phyloP scores from a whole-genome alignment of 495 filamentous ascomycete species.

The Amphirosellinia nigrospora region DNA sequence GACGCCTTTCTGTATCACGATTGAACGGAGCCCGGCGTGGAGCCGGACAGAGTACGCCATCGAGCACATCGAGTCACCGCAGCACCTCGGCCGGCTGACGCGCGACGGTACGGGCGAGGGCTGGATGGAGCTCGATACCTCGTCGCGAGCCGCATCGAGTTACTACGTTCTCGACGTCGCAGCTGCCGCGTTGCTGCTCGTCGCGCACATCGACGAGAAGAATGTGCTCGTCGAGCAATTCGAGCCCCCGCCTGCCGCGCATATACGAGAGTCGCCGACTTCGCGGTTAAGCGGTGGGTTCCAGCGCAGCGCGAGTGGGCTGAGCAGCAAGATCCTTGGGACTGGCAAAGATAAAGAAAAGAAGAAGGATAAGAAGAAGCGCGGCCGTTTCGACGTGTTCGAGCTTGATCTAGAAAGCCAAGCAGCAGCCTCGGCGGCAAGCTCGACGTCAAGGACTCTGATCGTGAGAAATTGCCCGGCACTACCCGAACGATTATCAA shows the following conservation, averaged over 20 bases:
- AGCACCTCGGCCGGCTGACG: slow-evolving; percentile 55
- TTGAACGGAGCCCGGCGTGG: slow-evolving; percentile 57
- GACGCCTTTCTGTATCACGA: slow-evolving; percentile 61
- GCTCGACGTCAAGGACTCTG: slow-evolving; percentile 39
- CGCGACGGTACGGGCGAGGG: slow-evolving; percentile 59
- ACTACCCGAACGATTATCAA: slow-evolving; percentile 46
- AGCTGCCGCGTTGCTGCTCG: slow-evolving; percentile 69
- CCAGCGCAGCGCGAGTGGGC: slow-evolving; percentile 37
- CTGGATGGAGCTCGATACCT: slow-evolving; percentile 60
- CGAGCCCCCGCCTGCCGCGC: slow-evolving; percentile 54
- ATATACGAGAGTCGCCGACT: slow-evolving; percentile 20
- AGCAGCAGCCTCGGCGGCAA: slow-evolving; percentile 49
- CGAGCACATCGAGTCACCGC: slow-evolving; percentile 64
- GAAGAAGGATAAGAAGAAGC: slow-evolving; percentile 39
- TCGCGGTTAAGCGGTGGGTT: slow-evolving; percentile 29
- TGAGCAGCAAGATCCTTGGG: slow-evolving; percentile 32
- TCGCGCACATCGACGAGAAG: slow-evolving; percentile 67
- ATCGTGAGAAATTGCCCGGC: slow-evolving; percentile 50
- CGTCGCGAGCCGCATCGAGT: slow-evolving; percentile 57
- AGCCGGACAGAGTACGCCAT: slow-evolving; percentile 65
- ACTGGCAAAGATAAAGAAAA: slow-evolving; percentile 23
- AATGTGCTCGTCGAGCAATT: slow-evolving; percentile 54
- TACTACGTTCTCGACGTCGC: slow-evolving; percentile 79
- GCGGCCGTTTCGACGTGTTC: slow-evolving; percentile 55
- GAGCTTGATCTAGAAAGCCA: slow-evolving; percentile 64